A percentile compares a stretch with the other conserved stretches of the same genome.
Evolutionary conservation across 2,329 filamentous ascomycete species (phyloP).

Genomic region (Ceratocystis albifundus): DNA sequence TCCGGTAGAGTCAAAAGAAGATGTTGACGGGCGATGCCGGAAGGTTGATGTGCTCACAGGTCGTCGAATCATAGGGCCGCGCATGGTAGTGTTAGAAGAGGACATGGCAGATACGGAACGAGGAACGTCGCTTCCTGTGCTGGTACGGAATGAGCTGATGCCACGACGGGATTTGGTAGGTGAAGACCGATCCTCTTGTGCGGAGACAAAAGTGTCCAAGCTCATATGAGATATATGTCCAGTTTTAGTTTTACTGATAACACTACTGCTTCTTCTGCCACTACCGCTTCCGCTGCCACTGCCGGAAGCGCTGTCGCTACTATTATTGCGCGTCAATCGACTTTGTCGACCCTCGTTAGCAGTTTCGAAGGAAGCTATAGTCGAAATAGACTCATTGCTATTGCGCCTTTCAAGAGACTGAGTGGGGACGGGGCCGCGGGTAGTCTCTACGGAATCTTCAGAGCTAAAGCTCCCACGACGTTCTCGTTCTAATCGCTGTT

Average conservation of each 20-base stretch:
- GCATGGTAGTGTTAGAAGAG: conserved; percentile 15
- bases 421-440: conserved; percentile 37
- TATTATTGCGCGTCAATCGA: conserved; percentile 30
- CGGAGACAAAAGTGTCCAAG: conserved; percentile 27
- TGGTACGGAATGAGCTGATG: conserved; percentile 14
- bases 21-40: conserved; percentile 44
- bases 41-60: conserved; percentile 33
- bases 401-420: conserved; percentile 31
- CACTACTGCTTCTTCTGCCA: neutral
- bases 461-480: conserved; percentile 45
- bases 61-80: conserved; percentile 31
- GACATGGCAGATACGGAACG: conserved; percentile 22
- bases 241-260: neutral
- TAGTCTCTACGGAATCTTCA: conserved; percentile 51
- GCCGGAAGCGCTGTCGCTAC: conserved; percentile 22
- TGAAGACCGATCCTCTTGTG: conserved; percentile 24
- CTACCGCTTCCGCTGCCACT: conserved; percentile 21
- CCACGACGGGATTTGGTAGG: conserved; percentile 15
- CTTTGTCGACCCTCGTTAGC: conserved; percentile 41
- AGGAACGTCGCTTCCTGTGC: conserved; percentile 15
- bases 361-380: conserved; percentile 45
- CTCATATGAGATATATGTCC: conserved; percentile 24
- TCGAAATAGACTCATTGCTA: conserved; percentile 42
- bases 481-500: conserved; percentile 36
- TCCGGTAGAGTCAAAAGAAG: conserved; percentile 46